Evolutionary conservation across 2,329 filamentous ascomycete species (phyloP), one percentile per base, ranked within the genome.

Genomic region (Hymenoscyphus fraxineus): DNA sequence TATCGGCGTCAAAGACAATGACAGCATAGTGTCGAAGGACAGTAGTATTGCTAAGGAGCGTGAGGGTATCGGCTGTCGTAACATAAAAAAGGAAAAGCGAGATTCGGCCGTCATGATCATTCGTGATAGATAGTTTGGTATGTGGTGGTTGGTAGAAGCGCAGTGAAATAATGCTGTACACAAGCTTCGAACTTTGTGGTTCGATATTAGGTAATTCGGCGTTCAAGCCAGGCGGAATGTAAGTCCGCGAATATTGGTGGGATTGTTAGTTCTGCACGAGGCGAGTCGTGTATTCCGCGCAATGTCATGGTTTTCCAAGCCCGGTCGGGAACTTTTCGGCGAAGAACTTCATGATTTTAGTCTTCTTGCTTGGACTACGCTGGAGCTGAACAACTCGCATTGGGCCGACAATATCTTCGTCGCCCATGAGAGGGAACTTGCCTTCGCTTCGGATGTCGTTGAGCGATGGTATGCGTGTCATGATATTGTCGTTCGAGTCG

Each of bases 331-430:
- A 75, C 65, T 74, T 76, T 44, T 73, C 72, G 19, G 73, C 67
- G 61, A 76, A 66, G 66, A 74, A 76, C 54, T 71, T 72, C 59
- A 75, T 63, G 38, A 76, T 55, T 60, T 73, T 74, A 15, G 70
- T 66, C 65, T 75, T 76, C 65, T 73, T 75, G 66, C 66, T 71
- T 6, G 71, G 72, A 51, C 60, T 73, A 32, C 70, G 65, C 62
- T 72, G 73, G 9, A 76, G 66, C 60, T 72, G 71, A 5, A 71
- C 72, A 66, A 75, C 71, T 1, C 74, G 74, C 93, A 97, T 97
- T 6, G 93, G 93, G 1, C 93, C 93, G 56, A 97, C 92, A 74
- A 97, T 96, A 76, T 96, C 93, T 71, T 93, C 89, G 72, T 97
- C 93, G 61, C 93, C 93, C 39, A 94, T 85, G 71, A 89, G 87